phyloP scores from a whole-genome alignment of 192 early-diverging fungal species.

The Podochytrium sp. region DNA sequence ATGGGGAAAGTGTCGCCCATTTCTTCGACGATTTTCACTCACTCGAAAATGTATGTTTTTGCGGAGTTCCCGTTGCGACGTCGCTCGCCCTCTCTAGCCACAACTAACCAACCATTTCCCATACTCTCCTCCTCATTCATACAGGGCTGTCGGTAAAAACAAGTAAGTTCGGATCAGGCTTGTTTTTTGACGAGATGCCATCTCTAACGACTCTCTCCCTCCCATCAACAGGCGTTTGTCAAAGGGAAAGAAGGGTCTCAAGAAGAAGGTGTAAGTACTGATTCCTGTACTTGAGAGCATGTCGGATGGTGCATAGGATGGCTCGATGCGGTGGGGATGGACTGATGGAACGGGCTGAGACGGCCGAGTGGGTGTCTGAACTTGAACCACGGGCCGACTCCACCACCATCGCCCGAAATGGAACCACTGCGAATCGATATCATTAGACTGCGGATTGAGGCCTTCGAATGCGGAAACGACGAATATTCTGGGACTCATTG shows the following conservation, averaged over 20 bases:
- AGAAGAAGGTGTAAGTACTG: constrained; percentile 94
- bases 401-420: background rate
- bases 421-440: background rate
- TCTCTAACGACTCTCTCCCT: background rate
- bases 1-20: too few relatives aligned
- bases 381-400: background rate
- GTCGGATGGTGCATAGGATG: background rate
- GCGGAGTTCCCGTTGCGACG: too few relatives aligned
- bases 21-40: too few relatives aligned
- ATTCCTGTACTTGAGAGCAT: too few relatives aligned
- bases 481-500: too few relatives aligned
- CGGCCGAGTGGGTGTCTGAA: background rate
- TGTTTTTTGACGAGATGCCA: constrained; percentile 6
- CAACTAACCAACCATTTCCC: too few relatives aligned
- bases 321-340: constrained; percentile 21
- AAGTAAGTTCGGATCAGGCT: constrained; percentile 59
- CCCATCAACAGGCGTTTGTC: constrained; percentile 90
- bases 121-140: too few relatives aligned
- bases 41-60: too few relatives aligned
- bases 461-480: too few relatives aligned
- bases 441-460: background rate
- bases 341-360: too few relatives aligned
- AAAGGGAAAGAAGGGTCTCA: constrained; percentile 98
- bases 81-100: background rate
- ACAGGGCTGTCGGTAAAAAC: constrained; percentile 83